Evolutionary conservation across 805 yeast genomes (phyloP).

Genomic region (Ogataea salicorniae): DNA sequence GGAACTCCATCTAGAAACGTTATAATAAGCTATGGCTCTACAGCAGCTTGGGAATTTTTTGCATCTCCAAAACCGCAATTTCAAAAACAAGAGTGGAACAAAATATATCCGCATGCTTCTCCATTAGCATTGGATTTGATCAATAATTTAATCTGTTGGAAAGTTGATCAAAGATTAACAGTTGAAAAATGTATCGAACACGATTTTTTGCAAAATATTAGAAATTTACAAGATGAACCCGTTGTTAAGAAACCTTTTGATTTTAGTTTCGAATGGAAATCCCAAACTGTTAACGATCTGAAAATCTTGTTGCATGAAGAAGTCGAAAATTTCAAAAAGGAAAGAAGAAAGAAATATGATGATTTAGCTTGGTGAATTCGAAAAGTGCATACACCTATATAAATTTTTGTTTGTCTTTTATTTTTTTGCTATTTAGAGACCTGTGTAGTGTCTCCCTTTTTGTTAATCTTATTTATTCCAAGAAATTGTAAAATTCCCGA

Average conservation of each 20-base stretch:
- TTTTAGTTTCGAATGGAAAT: slow-evolving; percentile 57
- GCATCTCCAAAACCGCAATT: slow-evolving; percentile 39
- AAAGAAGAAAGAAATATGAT: slow-evolving; percentile 15
- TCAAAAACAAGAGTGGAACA: slow-evolving; percentile 41
- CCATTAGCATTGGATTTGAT: slow-evolving; percentile 47
- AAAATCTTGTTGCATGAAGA: slow-evolving; percentile 47
- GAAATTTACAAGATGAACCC: slow-evolving; percentile 55
- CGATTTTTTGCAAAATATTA: slow-evolving; percentile 46
- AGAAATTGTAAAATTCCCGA: no score
- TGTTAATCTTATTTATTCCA: no score
- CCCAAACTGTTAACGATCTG: slow-evolving; percentile 37
- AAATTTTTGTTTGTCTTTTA: no score
- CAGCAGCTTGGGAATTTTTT: slow-evolving; percentile 43
- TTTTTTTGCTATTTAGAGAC: no score
- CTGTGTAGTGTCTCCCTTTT: no score
- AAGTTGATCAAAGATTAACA: slow-evolving; percentile 45
- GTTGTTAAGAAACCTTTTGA: slow-evolving; percentile 47
- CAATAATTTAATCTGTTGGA: slow-evolving; percentile 58
- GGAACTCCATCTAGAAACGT: slow-evolving; percentile 62
- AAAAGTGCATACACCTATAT: no score
- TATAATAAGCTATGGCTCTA: slow-evolving; percentile 39
- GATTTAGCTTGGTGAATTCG: background rate
- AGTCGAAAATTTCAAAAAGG: slow-evolving; percentile 44
- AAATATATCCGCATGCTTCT: slow-evolving; percentile 60
- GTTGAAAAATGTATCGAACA: slow-evolving; percentile 57